phyloP scores from a whole-genome alignment of 148 eudicot species.

The Camellia sinensis region DNA sequence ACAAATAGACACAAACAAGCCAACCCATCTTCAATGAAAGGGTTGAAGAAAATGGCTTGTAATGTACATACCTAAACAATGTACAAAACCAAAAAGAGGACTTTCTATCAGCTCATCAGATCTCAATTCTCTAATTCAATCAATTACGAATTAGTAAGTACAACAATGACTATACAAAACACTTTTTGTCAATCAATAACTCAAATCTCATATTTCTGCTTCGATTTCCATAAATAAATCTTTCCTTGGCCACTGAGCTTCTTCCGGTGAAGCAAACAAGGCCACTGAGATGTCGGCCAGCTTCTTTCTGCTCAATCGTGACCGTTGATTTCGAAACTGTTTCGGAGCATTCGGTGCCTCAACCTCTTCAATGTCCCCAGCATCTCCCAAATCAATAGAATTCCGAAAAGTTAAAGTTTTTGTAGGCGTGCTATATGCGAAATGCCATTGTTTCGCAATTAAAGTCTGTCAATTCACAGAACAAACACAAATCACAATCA shows the following conservation, averaged over 20 bases:
- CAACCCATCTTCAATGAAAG: constrained; percentile 53
- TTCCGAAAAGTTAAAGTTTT: constrained; percentile 43
- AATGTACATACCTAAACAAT: constrained; percentile 19
- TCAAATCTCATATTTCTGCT: not conserved
- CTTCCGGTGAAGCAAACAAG: constrained; percentile 41
- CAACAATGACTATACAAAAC: constrained; percentile 19
- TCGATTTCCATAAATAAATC: constrained; percentile 32
- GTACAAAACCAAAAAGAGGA: constrained; percentile 3
- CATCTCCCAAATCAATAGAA: constrained; percentile 27
- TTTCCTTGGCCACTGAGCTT: constrained; percentile 32
- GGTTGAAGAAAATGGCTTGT: constrained; percentile 36
- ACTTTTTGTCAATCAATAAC: not conserved
- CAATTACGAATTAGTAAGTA: not conserved
- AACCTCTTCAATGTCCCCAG: constrained; percentile 14
- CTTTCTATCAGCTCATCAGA: not conserved
- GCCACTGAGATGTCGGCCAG: constrained; percentile 51
- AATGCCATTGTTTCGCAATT: constrained; percentile 60
- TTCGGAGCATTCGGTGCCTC: constrained; percentile 72
- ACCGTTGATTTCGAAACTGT: constrained; percentile 33
- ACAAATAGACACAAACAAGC: constrained; percentile 25
- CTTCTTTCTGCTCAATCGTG: constrained; percentile 36
- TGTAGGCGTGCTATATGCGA: constrained; percentile 62
- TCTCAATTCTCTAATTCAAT: constrained; percentile 2
- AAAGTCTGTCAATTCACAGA: constrained; percentile 40
- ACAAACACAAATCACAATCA: not conserved